Conservation (phyloP, 1,284 basidiomycete genomes). For the Lignosus rhinocerotis region DNA sequence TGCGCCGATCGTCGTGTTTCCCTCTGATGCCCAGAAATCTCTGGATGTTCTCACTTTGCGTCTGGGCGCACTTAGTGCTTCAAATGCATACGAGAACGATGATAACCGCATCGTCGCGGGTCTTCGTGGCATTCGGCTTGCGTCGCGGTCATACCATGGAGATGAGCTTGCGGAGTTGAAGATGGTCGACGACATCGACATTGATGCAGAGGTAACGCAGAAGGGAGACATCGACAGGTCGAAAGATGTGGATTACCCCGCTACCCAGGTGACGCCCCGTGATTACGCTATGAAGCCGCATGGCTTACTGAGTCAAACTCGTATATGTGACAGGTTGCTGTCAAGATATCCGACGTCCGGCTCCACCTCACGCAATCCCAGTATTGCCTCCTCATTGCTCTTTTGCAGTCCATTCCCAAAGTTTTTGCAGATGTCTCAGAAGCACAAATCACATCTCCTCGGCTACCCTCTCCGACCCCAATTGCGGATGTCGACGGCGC, state of each 20-base stretch:
- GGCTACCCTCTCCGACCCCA: slow-evolving; percentile 4
- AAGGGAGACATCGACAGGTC: slow-evolving; percentile 50
- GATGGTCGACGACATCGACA: slow-evolving; percentile 91
- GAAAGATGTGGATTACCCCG: slow-evolving; percentile 55
- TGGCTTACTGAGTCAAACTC: not conserved
- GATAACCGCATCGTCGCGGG: slow-evolving; percentile 75
- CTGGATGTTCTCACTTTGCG: slow-evolving; percentile 78
- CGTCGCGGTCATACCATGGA: slow-evolving; percentile 64
- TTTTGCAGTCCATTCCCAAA: slow-evolving; percentile 77
- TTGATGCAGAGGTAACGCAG: slow-evolving; percentile 76
- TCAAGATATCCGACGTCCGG: slow-evolving; percentile 89
- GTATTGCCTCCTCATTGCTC: slow-evolving; percentile 74
- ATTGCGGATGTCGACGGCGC: not conserved
- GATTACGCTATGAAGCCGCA: not conserved
- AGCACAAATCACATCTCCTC: slow-evolving; percentile 22
- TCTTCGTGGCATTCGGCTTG: slow-evolving; percentile 84
- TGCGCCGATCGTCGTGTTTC: slow-evolving; percentile 92
- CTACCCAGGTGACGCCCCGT: slow-evolving; percentile 59
- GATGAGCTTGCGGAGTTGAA: slow-evolving; percentile 61
- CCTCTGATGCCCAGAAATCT: slow-evolving; percentile 66
- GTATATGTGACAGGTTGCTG: slow-evolving; percentile 49
- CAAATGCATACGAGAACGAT: slow-evolving; percentile 73
- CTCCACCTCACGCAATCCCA: slow-evolving; percentile 91
- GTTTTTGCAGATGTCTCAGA: slow-evolving; percentile 55
- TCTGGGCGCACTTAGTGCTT: slow-evolving; percentile 88